These are phyloP conservation scores for Alternaria dauci DNA, from an alignment of 2,329 filamentous ascomycete species.

Conservation along the genomic window DNA sequence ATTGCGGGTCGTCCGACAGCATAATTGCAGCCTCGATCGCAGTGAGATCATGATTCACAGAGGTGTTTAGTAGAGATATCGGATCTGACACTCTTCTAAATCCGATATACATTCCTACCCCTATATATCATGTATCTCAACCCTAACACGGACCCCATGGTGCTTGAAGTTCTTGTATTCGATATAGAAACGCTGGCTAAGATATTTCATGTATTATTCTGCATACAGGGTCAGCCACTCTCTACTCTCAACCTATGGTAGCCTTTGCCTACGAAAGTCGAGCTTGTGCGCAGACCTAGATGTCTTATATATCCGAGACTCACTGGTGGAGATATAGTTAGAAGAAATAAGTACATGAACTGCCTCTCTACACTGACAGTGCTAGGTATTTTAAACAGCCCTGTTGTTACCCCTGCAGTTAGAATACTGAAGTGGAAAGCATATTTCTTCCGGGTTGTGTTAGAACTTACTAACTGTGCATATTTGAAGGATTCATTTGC, in stretches of 20 bases:
- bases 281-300: slow-evolving; percentile 20
- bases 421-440: slow-evolving; percentile 21
- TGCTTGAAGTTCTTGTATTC: slow-evolving; percentile 18
- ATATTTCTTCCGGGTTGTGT: slow-evolving; percentile 17
- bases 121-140: slow-evolving; percentile 17
- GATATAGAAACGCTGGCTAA: slow-evolving; percentile 30
- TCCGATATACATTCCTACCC: slow-evolving; percentile 14
- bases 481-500: background rate
- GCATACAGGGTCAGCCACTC: slow-evolving; percentile 19
- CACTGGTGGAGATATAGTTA: slow-evolving; percentile 22
- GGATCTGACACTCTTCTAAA: slow-evolving; percentile 31
- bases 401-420: slow-evolving; percentile 23
- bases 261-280: slow-evolving; percentile 8
- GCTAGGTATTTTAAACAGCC: slow-evolving; percentile 30
- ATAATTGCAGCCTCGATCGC: slow-evolving; percentile 24
- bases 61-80: slow-evolving; percentile 24
- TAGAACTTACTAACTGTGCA: slow-evolving; percentile 19
- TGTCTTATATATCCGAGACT: slow-evolving; percentile 25
- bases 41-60: background rate
- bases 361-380: slow-evolving; percentile 16
- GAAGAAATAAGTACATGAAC: slow-evolving; percentile 24
- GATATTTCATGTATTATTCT: slow-evolving; percentile 21
- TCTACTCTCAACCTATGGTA: slow-evolving; percentile 17
- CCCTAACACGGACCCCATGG: slow-evolving; percentile 19
- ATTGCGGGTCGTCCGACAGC: slow-evolving; percentile 18